Conservation (phyloP, 495 filamentous ascomycete genomes). For the Penicillium herquei region DNA sequence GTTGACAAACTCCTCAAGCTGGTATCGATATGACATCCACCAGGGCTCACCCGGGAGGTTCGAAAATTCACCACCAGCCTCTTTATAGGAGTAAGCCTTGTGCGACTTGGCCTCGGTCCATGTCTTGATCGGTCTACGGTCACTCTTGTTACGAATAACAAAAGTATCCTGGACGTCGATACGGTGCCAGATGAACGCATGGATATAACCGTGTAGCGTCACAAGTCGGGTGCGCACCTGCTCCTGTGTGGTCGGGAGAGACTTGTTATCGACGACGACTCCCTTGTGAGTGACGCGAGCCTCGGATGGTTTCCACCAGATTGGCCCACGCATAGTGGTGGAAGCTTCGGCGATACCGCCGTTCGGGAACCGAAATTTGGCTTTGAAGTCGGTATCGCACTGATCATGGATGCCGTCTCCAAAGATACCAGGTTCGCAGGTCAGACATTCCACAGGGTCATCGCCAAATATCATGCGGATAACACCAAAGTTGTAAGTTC, state of each 20-base stretch:
- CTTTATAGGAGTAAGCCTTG: slow-evolving; percentile 44
- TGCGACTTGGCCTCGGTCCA: slow-evolving; percentile 36
- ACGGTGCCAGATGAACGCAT: slow-evolving; percentile 37
- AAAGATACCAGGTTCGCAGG: slow-evolving; percentile 30
- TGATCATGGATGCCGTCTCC: slow-evolving; percentile 26
- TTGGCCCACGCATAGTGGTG: slow-evolving; percentile 28
- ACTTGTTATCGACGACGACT: slow-evolving; percentile 24
- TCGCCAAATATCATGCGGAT: slow-evolving; percentile 37
- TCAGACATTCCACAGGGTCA: slow-evolving; percentile 37
- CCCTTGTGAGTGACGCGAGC: slow-evolving; percentile 16
- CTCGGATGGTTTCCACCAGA: slow-evolving; percentile 14
- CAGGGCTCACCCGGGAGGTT: slow-evolving; percentile 40
- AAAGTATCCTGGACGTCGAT: slow-evolving; percentile 44
- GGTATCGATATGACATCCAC: slow-evolving; percentile 52
- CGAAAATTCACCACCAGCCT: slow-evolving; percentile 26
- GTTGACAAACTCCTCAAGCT: slow-evolving; percentile 57
- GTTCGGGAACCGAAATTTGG: slow-evolving; percentile 44
- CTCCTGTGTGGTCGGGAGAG: slow-evolving; percentile 28
- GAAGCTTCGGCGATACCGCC: slow-evolving; percentile 41
- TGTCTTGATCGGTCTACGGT: slow-evolving; percentile 26
- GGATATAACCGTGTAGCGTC: slow-evolving; percentile 28
- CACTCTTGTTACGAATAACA: slow-evolving; percentile 25
- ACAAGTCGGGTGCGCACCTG: slow-evolving; percentile 17
- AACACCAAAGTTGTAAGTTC: slow-evolving; percentile 45
- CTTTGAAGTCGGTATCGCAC: slow-evolving; percentile 37